Percentiles rank a stretch among this genome's conserved stretches.
These are phyloP conservation scores for Apocynum venetum DNA, from an alignment of 257 asterid genomes.

Conservation along the genomic window DNA sequence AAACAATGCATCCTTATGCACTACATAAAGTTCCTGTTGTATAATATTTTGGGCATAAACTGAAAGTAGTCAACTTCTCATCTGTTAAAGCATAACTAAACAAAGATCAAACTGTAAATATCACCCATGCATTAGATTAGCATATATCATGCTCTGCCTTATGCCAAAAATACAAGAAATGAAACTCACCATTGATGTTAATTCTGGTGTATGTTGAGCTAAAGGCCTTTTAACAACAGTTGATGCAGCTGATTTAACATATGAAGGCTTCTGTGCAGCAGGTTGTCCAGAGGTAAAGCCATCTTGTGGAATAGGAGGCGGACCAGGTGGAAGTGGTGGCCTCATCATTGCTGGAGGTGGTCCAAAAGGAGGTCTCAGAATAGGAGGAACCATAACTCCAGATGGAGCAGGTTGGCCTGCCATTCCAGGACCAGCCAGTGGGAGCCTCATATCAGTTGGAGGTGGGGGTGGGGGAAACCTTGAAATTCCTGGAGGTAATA, in stretches of 20 bases:
- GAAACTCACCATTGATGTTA: constrained; percentile 88
- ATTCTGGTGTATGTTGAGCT: constrained; percentile 99
- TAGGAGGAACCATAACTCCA: constrained; percentile 68
- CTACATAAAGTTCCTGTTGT: background rate
- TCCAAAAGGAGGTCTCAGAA: constrained; percentile 79
- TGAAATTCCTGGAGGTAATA: constrained; percentile 65
- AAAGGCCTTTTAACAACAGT: constrained; percentile 98
- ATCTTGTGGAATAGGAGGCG: constrained; percentile 73
- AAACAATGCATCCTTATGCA: background rate
- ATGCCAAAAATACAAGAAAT: constrained; percentile 12
- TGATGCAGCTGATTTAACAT: constrained; percentile 92
- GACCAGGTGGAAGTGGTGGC: constrained; percentile 98
- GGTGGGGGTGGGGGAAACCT: constrained; percentile 61
- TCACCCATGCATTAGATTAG: no score
- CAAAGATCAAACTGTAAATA: background rate
- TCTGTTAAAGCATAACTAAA: background rate
- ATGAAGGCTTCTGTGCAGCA: constrained; percentile 79
- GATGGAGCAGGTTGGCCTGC: constrained; percentile 67
- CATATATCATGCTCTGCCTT: background rate
- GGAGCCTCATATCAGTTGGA: constrained; percentile 67
- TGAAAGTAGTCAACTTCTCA: background rate
- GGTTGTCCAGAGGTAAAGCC: constrained; percentile 38
- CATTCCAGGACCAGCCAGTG: constrained; percentile 44
- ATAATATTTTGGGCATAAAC: background rate
- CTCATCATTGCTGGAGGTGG: constrained; percentile 76